These are phyloP conservation scores for Nicotiana paniculata DNA, from an alignment of 257 asterid genomes.

Conservation along the genomic window DNA sequence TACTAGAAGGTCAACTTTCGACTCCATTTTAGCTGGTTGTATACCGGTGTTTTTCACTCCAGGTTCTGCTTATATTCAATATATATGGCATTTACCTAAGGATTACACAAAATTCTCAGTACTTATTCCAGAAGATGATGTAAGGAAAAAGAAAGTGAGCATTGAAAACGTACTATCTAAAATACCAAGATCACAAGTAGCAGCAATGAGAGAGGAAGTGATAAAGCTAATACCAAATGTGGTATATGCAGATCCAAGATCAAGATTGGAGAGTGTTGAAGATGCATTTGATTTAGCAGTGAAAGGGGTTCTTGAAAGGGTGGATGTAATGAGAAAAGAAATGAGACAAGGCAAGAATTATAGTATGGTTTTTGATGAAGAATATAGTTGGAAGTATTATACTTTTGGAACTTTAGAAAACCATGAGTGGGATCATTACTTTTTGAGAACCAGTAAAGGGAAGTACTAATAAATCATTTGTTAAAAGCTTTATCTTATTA, in stretches of 20 bases:
- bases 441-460: slow-evolving; percentile 26
- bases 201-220: slow-evolving; percentile 66
- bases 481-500: background rate
- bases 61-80: slow-evolving; percentile 72
- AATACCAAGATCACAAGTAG: slow-evolving; percentile 37
- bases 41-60: slow-evolving; percentile 84
- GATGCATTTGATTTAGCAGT: slow-evolving; percentile 78
- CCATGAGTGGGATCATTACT: slow-evolving; percentile 78
- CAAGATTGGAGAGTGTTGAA: slow-evolving; percentile 33
- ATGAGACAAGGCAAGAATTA: slow-evolving; percentile 31
- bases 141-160: slow-evolving; percentile 39
- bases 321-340: slow-evolving; percentile 39
- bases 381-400: slow-evolving; percentile 71
- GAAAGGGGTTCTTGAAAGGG: slow-evolving; percentile 44
- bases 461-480: slow-evolving; percentile 11
- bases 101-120: slow-evolving; percentile 50
- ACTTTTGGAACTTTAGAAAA: slow-evolving; percentile 47
- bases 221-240: slow-evolving; percentile 68
- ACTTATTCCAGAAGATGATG: slow-evolving; percentile 58
- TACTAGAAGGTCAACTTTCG: slow-evolving; percentile 73
- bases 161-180: slow-evolving; percentile 42
- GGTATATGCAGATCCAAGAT: slow-evolving; percentile 56
- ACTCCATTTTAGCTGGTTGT: slow-evolving; percentile 77
- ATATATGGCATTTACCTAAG: slow-evolving; percentile 71
- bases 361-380: slow-evolving; percentile 46